Percentiles rank a stretch among this genome's conserved stretches.
phyloP scores from a whole-genome alignment of 495 filamentous ascomycete genomes.

The Penicillium pancosmium region DNA sequence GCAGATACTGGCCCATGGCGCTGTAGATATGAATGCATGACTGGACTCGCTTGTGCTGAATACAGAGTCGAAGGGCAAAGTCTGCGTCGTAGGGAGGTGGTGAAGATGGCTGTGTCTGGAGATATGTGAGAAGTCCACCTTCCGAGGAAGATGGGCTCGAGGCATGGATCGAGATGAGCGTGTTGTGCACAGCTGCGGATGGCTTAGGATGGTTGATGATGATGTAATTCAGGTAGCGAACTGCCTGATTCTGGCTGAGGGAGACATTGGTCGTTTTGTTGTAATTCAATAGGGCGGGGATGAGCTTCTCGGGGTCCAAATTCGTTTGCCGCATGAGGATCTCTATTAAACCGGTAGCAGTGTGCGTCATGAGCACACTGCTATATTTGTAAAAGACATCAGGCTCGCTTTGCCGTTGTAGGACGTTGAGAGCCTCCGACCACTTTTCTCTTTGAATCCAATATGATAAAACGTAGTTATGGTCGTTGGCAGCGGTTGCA shows the following conservation, averaged over 20 bases:
- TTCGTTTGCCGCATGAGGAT: conserved; percentile 91
- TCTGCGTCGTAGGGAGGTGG: conserved; percentile 92
- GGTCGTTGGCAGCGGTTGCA: conserved; percentile 82
- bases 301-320: conserved; percentile 84
- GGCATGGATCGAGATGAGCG: conserved; percentile 93
- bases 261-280: conserved; percentile 64
- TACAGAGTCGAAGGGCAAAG: conserved; percentile 94
- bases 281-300: conserved; percentile 91
- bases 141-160: conserved; percentile 82
- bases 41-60: conserved; percentile 87
- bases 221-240: conserved; percentile 90
- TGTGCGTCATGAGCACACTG: conserved; percentile 92
- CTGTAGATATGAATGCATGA: conserved; percentile 96
- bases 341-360: conserved; percentile 80
- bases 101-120: conserved; percentile 72
- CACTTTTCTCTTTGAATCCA: conserved; percentile 97
- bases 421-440: conserved; percentile 82
- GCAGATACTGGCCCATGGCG: conserved; percentile 87
- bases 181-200: conserved; percentile 95
- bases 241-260: conserved; percentile 79
- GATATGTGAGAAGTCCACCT: conserved; percentile 80
- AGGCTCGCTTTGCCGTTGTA: conserved; percentile 87
- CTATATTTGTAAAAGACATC: conserved; percentile 95
- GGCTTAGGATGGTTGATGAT: conserved; percentile 83
- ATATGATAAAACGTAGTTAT: conserved; percentile 93